These are phyloP conservation scores for Alternaria sp. DNA, from an alignment of 2,329 filamentous ascomycete genomes.

Conservation along the genomic window DNA sequence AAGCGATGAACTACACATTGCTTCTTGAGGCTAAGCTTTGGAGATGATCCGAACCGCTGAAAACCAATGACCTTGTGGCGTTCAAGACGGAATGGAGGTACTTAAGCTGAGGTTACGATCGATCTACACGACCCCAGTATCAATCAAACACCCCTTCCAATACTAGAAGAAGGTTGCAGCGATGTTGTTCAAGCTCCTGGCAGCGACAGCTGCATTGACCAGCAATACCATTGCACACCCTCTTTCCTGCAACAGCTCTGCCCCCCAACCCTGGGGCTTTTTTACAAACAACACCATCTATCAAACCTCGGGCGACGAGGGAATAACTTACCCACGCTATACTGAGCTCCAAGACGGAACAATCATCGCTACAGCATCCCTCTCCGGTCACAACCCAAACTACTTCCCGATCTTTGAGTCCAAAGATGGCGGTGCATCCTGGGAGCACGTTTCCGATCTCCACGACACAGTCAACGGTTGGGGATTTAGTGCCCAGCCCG, in stretches of 20 bases:
- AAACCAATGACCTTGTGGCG: not conserved
- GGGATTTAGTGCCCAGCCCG: constrained; percentile 64
- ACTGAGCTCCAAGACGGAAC: constrained; percentile 24
- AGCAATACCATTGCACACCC: constrained; percentile 2
- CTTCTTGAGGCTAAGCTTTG: constrained; percentile 5
- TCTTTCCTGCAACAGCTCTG: not conserved
- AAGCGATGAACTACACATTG: not conserved
- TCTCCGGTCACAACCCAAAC: constrained; percentile 18
- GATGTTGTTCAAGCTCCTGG: constrained; percentile 7
- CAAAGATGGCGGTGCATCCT: constrained; percentile 58
- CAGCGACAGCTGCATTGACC: not conserved
- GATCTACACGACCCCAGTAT: not conserved
- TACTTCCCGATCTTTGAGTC: constrained; percentile 55
- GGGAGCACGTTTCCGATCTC: constrained; percentile 67
- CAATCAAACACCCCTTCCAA: not conserved
- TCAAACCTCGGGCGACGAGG: constrained; percentile 20
- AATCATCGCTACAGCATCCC: constrained; percentile 27
- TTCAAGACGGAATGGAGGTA: constrained; percentile 1
- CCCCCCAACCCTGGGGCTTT: constrained; percentile 22
- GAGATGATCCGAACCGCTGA: not conserved
- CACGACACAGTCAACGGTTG: constrained; percentile 69
- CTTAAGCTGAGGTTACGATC: constrained; percentile 4
- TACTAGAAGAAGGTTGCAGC: not conserved
- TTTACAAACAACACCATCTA: constrained; percentile 35
- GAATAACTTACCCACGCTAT: constrained; percentile 28